Evolutionary conservation across 2,329 filamentous ascomycete species (phyloP), one percentile per base, ranked within the genome.

Genomic region (Truncatella angustata): DNA sequence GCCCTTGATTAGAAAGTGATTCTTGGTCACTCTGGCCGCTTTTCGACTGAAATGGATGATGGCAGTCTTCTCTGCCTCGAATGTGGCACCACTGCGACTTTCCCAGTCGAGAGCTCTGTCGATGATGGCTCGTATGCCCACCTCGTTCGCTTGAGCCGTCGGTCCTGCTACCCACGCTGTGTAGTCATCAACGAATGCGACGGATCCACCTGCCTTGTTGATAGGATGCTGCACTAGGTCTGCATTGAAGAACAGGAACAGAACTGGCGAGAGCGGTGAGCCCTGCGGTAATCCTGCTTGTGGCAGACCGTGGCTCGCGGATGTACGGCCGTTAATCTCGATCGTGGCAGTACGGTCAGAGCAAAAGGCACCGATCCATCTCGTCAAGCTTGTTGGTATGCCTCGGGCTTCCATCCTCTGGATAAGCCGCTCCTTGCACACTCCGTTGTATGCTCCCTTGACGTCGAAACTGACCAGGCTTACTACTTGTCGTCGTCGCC

Each of bases 371-470:
- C 56, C 51, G 5, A 64, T 56, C 61, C 47, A 65, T 7, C 35
- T 16, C 1, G 58, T 28, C 16, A 60, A 40, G 2, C 32, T 37
- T 16, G 49, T 21, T 5, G 56, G 62, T n/a, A 66, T 60, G 4
- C 58, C 56, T 50, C 64, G 42, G 11, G 54, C 59, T 30, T 28
- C 43, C 23, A 62, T 45, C 44, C 56, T 55, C 40, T 59, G 39
- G 21, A 62, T 20, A 7, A 62, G 51, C 56, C 65, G 51, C 39
- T 69, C 62, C 52, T 69, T 70, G 23, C 56, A 69, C 12, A 74
- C 67, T 14, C 70, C 60, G 45, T 74, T 73, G 51, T 70, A 73
- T 47, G 67, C 70, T 18, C 69, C 68, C 54, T 73, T 73, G 2
- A 74, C 59, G 56, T 73, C 65, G 47, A 73, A 73, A 49, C 63